Percentiles rank a stretch among this genome's conserved stretches.
Evolutionary conservation across 202 grass and related monocot species (phyloP).

Genomic region (Zoysia matrella): DNA sequence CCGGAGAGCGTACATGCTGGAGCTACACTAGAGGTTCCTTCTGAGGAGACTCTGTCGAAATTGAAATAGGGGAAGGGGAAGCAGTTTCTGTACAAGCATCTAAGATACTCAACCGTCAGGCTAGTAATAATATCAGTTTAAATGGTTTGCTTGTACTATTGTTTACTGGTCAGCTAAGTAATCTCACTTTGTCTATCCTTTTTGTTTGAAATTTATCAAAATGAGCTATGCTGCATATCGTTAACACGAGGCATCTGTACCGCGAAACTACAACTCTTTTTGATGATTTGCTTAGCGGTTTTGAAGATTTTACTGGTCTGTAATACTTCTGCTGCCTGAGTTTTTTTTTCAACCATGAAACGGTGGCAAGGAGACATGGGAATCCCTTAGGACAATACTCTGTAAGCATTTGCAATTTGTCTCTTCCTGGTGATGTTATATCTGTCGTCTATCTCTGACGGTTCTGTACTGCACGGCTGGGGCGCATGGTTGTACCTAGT

Average conservation of each 20-base stretch:
- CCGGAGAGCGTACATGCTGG: slow-evolving; percentile 84
- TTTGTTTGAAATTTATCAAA: not conserved
- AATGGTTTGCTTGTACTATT: not conserved
- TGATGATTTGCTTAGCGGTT: not conserved
- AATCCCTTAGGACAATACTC: slow-evolving; percentile 9
- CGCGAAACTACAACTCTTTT: not conserved
- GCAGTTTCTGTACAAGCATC: not conserved
- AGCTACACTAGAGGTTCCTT: slow-evolving; percentile 87
- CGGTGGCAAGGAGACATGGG: not conserved
- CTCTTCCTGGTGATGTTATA: slow-evolving; percentile 4
- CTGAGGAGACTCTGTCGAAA: slow-evolving; percentile 73
- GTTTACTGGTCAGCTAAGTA: slow-evolving; percentile 21
- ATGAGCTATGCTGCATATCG: not conserved
- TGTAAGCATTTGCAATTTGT: slow-evolving; percentile 44
- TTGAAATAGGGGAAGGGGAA: slow-evolving; percentile 45
- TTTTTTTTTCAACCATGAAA: not conserved
- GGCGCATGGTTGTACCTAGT: slow-evolving; percentile 4
- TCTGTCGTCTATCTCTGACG: not conserved
- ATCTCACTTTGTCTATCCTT: not conserved
- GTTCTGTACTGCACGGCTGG: slow-evolving; percentile 1
- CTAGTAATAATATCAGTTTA: slow-evolving; percentile 44
- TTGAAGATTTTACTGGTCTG: not conserved
- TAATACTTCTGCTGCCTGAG: not conserved
- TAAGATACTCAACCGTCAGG: not conserved
- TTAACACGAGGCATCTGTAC: slow-evolving; percentile 9